Evolutionary conservation across 352 stramenopile genomes (phyloP).

Genomic region (Globisporangium mamillatum): DNA sequence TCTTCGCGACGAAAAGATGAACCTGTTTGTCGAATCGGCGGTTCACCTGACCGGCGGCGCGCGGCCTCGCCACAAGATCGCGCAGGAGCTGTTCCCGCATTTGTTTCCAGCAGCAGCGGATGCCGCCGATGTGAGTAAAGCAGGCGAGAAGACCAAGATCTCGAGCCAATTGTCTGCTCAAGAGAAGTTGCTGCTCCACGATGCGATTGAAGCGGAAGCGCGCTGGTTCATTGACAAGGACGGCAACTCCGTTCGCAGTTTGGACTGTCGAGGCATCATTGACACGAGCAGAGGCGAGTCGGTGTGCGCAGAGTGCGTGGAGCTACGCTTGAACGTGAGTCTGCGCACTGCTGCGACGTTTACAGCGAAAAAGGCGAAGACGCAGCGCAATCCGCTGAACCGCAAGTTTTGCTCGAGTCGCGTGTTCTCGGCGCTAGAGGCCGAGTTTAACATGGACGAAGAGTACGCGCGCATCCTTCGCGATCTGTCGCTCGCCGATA

Average conservation of each 20-base stretch:
- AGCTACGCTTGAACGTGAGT: conserved; percentile 48
- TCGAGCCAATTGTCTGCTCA: conserved; percentile 15
- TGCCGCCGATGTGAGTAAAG: not conserved
- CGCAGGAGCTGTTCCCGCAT: conserved; percentile 67
- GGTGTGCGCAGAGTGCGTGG: conserved; percentile 42
- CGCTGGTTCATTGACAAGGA: conserved; percentile 84
- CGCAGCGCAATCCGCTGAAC: conserved; percentile 43
- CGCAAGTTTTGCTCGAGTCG: conserved; percentile 54
- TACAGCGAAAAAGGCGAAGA: conserved; percentile 36
- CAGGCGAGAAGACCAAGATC: not conserved
- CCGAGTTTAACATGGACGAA: conserved; percentile 56
- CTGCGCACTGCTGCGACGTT: conserved; percentile 40
- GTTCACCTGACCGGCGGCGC: conserved; percentile 66
- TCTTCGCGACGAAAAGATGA: conserved; percentile 54
- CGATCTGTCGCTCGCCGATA: conserved; percentile 51
- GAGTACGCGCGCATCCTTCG: conserved; percentile 47
- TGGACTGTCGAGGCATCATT: conserved; percentile 60
- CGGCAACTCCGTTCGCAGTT: conserved; percentile 58
- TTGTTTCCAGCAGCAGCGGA: conserved; percentile 31
- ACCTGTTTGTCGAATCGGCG: conserved; percentile 46
- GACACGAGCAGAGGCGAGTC: conserved; percentile 34
- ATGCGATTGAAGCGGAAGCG: conserved; percentile 67
- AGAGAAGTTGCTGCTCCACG: conserved; percentile 68
- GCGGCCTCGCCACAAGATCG: conserved; percentile 59
- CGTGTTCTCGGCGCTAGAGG: conserved; percentile 49